Evolutionary conservation across 2,329 filamentous ascomycete species (phyloP), one percentile per base, ranked within the genome.

Genomic region (Aschersonia sp.): DNA sequence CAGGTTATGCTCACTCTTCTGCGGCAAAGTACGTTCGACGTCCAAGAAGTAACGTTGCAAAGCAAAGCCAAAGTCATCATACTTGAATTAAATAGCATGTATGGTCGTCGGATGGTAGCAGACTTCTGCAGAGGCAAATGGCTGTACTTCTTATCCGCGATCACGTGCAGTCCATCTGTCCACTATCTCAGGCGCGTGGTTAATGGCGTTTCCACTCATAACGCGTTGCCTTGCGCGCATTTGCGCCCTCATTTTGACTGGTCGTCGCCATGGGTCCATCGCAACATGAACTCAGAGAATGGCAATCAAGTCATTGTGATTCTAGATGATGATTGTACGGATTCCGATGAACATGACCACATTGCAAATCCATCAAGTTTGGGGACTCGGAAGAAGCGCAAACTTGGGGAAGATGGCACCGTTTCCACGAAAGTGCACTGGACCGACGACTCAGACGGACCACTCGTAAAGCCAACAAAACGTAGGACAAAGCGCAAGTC

Each of bases 391-490:
- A 54, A 47, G 9, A 71, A 71, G 54, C 61, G 67, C 29, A 73
- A 71, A 53, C 53, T 59, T 3, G 40, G 41, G 20, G 58, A 63
- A 3, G 43, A 55, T 7, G 58, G 64, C 20, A 20, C 20, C 5
- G 55, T 66, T 31, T 61, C 63, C 12, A 68, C 71, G 49, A 73
- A 71, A 54, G 65, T 73, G 1, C 58, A 65, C n/a, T 77, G 71
- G 72, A 75, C 73, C 3, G 78, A 80, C 49, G 77, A 82, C 38
- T 78, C 78, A 1, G 74, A 77, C 30, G 70, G 72, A 29, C 71
- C 73, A 5, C 86, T 86, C 52, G 66, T 76, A 65, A 57, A 65
- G 58, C 47, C 74, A 69, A 74, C 74, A 50, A 69, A 57, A 40
- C 53, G 54, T 12, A 56, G 53, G 48, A 54, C 52, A 4, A 60